Percentiles rank a stretch among this genome's conserved stretches.
These are phyloP conservation scores for Pichia thaimueangensis DNA, from an alignment of 805 yeast species.

Conservation along the genomic window DNA sequence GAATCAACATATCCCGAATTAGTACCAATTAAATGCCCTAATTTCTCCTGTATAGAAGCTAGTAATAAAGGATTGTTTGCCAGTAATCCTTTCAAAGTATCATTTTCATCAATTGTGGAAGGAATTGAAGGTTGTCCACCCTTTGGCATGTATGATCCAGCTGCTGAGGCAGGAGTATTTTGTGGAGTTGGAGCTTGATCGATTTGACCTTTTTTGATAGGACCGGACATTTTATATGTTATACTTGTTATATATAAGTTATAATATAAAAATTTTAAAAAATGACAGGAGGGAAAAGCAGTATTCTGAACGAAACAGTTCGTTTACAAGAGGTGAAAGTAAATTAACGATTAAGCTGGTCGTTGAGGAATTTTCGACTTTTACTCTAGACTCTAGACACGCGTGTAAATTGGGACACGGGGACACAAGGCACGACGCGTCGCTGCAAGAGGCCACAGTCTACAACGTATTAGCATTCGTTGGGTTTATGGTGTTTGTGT, in stretches of 20 bases:
- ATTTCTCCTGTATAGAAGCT: slow-evolving; percentile 83
- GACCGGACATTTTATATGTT: slow-evolving; percentile 1
- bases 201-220: slow-evolving; percentile 3
- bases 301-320: no score
- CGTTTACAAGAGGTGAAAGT: no score
- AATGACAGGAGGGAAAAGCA: not conserved
- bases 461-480: no score
- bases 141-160: slow-evolving; percentile 59
- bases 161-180: slow-evolving; percentile 89
- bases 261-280: not conserved
- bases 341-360: no score
- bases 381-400: no score
- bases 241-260: not conserved
- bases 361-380: no score
- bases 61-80: slow-evolving; percentile 69
- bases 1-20: slow-evolving; percentile 80
- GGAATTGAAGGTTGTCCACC: slow-evolving; percentile 54
- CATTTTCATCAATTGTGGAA: slow-evolving; percentile 65
- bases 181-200: slow-evolving; percentile 89
- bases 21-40: slow-evolving; percentile 77
- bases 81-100: slow-evolving; percentile 34
- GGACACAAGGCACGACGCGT: no score
- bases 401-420: no score
- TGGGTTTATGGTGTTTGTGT: no score
- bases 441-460: no score